These are phyloP conservation scores for Cichorium intybus DNA, from an alignment of 140 eudicot species.

Conservation along the genomic window DNA sequence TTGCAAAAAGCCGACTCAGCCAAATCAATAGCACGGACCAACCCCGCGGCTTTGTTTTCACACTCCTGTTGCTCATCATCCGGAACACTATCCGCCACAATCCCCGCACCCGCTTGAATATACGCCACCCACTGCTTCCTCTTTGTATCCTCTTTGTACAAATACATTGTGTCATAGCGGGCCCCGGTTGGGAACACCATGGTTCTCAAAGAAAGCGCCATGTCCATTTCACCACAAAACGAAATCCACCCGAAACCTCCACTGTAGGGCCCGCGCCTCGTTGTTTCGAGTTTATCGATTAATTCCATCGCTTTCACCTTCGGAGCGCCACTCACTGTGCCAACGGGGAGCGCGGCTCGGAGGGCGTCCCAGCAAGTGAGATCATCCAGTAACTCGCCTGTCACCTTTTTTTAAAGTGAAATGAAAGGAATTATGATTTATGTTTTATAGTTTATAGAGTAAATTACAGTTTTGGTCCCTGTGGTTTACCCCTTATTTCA, in stretches of 20 bases:
- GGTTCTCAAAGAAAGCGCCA: conserved; percentile 77
- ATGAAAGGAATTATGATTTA: background rate
- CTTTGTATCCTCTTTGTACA: conserved; percentile 46
- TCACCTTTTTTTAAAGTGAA: conserved; percentile 50
- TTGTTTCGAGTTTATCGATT: conserved; percentile 67
- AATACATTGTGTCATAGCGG: conserved; percentile 67
- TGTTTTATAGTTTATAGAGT: too few species aligned
- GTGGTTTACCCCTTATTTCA: too few species aligned
- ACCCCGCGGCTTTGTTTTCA: conserved; percentile 74
- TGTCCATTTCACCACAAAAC: conserved; percentile 80
- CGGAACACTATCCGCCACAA: conserved; percentile 84
- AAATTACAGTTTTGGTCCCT: too few species aligned
- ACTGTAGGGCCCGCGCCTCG: conserved; percentile 90
- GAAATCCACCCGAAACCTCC: conserved; percentile 93
- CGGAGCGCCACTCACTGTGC: conserved; percentile 92
- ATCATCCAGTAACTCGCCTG: conserved; percentile 65
- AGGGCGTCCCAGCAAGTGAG: conserved; percentile 87
- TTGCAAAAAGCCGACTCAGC: conserved; percentile 77
- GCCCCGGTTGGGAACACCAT: conserved; percentile 66
- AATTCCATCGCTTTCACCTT: conserved; percentile 98
- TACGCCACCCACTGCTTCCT: conserved; percentile 89
- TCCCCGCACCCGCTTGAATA: conserved; percentile 93
- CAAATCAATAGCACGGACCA: conserved; percentile 85
- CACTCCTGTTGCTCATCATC: conserved; percentile 84
- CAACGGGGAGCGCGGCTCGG: conserved; percentile 81